A percentile compares a stretch with the other conserved stretches of the same genome.
Conservation (phyloP, 2,329 filamentous ascomycete species). For the Fusarium dimerum region DNA sequence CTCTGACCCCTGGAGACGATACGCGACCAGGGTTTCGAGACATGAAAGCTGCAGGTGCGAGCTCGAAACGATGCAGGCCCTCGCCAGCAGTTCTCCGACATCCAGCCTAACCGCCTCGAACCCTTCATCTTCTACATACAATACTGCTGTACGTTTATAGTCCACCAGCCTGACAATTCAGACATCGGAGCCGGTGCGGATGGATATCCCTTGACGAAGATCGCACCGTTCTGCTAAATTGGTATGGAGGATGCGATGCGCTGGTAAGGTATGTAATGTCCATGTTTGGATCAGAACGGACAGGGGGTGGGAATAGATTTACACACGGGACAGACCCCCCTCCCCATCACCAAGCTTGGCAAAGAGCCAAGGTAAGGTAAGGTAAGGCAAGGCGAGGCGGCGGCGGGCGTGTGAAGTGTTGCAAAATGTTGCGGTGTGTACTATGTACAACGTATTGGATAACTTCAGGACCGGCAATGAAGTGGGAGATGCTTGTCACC, state of each 20-base stretch:
- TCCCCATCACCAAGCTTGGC: slow-evolving; percentile 19
- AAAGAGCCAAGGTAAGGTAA: slow-evolving; percentile 11
- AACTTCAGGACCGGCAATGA: neutral
- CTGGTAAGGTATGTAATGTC: slow-evolving; percentile 7
- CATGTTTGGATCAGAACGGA: slow-evolving; percentile 1
- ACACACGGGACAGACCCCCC: slow-evolving; percentile 20
- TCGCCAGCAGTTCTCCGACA: neutral
- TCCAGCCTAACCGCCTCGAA: neutral
- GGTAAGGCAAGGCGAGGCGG: slow-evolving; percentile 10
- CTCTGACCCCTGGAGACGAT: slow-evolving; percentile 1
- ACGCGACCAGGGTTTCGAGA: neutral
- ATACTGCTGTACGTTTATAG: neutral
- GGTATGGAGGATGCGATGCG: slow-evolving; percentile 19
- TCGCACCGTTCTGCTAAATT: slow-evolving; percentile 27
- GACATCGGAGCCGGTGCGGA: slow-evolving; percentile 26
- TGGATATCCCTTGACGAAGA: slow-evolving; percentile 29
- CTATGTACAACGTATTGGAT: slow-evolving; percentile 9
- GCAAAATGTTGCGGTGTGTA: slow-evolving; percentile 24
- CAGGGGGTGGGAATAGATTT: slow-evolving; percentile 6
- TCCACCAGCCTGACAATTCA: too few species aligned
- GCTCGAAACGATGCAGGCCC: neutral
- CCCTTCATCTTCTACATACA: slow-evolving; percentile 13
- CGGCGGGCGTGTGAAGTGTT: slow-evolving; percentile 22
- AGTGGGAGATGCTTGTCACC: neutral
- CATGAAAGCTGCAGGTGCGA: neutral